phyloP scores from a whole-genome alignment of 2,329 filamentous ascomycete genomes.

The Pseudocercospora eumusae region DNA sequence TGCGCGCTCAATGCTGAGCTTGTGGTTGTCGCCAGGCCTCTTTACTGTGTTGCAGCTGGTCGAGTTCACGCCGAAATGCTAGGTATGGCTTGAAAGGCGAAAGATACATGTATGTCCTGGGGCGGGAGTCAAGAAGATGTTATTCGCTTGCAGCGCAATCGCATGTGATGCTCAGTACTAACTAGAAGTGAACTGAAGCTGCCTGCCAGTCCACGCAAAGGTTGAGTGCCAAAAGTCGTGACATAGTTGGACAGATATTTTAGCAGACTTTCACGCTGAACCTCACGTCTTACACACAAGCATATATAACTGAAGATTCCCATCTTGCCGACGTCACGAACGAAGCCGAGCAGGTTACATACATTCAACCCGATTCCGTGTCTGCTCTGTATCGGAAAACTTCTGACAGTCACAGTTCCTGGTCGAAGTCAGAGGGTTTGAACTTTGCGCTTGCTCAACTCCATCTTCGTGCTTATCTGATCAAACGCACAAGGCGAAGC shows the following conservation, averaged over 20 bases:
- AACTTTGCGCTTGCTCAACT: no score
- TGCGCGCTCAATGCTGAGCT: background rate
- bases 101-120: no score
- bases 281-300: background rate
- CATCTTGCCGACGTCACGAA: no score
- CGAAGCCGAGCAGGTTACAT: no score
- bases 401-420: no score
- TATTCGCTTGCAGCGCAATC: background rate
- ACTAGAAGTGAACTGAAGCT: background rate
- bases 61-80: background rate
- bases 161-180: background rate
- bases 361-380: no score
- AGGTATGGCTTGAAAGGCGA: background rate
- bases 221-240: background rate
- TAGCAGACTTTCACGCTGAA: background rate
- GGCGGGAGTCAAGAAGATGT: background rate
- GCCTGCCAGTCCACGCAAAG: background rate
- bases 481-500: no score
- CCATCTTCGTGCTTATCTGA: no score
- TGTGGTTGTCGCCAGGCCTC: background rate
- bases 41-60: background rate
- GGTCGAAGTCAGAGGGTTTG: no score
- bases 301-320: no score
- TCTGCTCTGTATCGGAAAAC: no score
- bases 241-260: no score